Evolutionary conservation across 2,329 filamentous ascomycete genomes (phyloP).

Genomic region (Cordyceps cicadae): DNA sequence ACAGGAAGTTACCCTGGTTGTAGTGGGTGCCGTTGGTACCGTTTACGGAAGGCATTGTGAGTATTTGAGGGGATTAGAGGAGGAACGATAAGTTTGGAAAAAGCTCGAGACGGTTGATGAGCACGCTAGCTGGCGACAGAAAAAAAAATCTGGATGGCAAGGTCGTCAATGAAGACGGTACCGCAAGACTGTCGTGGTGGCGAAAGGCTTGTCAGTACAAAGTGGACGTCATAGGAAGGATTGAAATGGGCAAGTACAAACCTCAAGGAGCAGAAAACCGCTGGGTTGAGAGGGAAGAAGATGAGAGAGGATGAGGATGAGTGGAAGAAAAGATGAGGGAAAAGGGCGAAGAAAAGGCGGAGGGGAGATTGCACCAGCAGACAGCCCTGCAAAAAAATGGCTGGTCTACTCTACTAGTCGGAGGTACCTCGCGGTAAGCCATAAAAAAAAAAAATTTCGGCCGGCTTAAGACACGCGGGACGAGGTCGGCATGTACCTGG

Average conservation of each 20-base stretch:
- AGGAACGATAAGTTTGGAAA: slow-evolving; percentile 12
- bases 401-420: not conserved
- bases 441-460: not conserved
- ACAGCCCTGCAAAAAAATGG: not conserved
- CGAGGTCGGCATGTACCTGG: not conserved
- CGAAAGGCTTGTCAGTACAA: slow-evolving; percentile 6
- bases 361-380: slow-evolving; percentile 2
- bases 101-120: slow-evolving; percentile 23
- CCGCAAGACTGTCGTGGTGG: slow-evolving; percentile 5
- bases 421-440: slow-evolving; percentile 6
- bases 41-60: slow-evolving; percentile 53
- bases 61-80: slow-evolving; percentile 18
- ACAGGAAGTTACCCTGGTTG: slow-evolving; percentile 68
- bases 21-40: slow-evolving; percentile 41
- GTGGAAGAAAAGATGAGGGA: slow-evolving; percentile 2
- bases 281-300: not conserved
- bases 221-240: not conserved
- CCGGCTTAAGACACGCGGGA: slow-evolving; percentile 2
- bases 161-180: slow-evolving; percentile 2
- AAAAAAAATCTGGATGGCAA: slow-evolving; percentile 6
- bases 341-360: slow-evolving; percentile 8
- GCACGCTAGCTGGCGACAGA: slow-evolving; percentile 15
- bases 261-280: not conserved
- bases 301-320: not conserved
- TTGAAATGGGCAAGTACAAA: not conserved